Evolutionary conservation across 106 monocot species (phyloP), one percentile per base, ranked within the genome.

Genomic region (Dendrobium catenatum): DNA sequence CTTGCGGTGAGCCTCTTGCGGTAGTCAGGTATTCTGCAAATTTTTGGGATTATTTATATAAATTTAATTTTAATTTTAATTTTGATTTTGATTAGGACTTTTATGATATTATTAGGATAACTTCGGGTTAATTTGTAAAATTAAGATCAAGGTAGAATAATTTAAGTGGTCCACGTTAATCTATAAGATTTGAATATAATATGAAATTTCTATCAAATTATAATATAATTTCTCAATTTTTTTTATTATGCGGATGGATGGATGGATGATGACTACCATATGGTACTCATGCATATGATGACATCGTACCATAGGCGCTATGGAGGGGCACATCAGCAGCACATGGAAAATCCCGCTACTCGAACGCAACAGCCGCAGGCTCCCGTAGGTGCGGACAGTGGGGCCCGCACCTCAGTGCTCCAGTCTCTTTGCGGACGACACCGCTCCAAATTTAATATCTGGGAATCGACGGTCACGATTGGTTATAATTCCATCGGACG

Each of bases 311-410:
- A 29, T 26, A 5, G 67, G 24, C 67, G 10, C 26, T 26, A 37
- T 37, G 37, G 37, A 0, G 37, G 37, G 37, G 37, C 37, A 37
- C 37, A 17, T 26, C 9, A 5, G 67, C 18, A 20, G 67, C 67
- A 68, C 67, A 68, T 68, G 67, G 67, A 29, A 7, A 26, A 22
- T 29, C 67, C 67, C 67, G 27, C 67, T 68, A 27, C 76, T 77
- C 76, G 76, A 46, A 77, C 18, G 76, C 76, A 41, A 77, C 76
- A 77, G 76, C 46, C 22, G n/a, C 47, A 48, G 76, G 76, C 76
- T 77, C 76, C 76, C 76, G 76, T 49, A 20, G 76, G 76, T 41
- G 76, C 76, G 76, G 76, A 77, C 76, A 77, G 24, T 77, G 76
- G 47, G 76, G 76, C 48, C 76, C 76, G 16, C 76, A 47, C 22